These are phyloP conservation scores for Naganishia randhawae DNA, from an alignment of 768 basidiomycete species.

Conservation along the genomic window DNA sequence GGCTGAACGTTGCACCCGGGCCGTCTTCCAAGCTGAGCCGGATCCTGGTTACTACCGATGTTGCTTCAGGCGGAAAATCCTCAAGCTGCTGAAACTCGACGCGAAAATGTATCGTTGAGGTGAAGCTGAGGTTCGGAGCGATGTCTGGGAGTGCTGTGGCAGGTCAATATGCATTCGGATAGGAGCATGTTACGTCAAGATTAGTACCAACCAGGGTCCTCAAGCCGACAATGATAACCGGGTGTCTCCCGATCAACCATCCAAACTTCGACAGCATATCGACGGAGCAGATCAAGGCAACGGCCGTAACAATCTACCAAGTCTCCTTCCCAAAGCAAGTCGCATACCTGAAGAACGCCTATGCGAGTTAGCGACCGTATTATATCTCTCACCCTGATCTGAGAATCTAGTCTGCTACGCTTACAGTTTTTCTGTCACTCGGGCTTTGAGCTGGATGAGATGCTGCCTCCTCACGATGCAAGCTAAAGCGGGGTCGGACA, in stretches of 20 bases:
- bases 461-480: background rate
- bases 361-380: background rate
- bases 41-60: constrained; percentile 1
- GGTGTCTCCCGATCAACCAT: constrained; percentile 2
- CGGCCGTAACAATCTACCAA: constrained; percentile 14
- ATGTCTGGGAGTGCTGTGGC: background rate
- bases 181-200: background rate
- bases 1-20: constrained; percentile 22
- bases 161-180: background rate
- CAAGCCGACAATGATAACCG: background rate
- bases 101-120: constrained; percentile 3
- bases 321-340: constrained; percentile 18
- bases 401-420: background rate
- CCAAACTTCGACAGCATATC: constrained; percentile 5
- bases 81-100: background rate
- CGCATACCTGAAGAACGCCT: background rate
- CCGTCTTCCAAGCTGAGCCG: background rate
- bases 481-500: background rate
- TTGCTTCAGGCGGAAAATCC: background rate
- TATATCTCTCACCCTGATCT: background rate
- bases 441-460: background rate
- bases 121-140: background rate
- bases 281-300: background rate
- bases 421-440: background rate
- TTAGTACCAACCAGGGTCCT: background rate